Evolutionary conservation across 1,284 basidiomycete genomes (phyloP).

Genomic region (Bondarzewia mesenterica): DNA sequence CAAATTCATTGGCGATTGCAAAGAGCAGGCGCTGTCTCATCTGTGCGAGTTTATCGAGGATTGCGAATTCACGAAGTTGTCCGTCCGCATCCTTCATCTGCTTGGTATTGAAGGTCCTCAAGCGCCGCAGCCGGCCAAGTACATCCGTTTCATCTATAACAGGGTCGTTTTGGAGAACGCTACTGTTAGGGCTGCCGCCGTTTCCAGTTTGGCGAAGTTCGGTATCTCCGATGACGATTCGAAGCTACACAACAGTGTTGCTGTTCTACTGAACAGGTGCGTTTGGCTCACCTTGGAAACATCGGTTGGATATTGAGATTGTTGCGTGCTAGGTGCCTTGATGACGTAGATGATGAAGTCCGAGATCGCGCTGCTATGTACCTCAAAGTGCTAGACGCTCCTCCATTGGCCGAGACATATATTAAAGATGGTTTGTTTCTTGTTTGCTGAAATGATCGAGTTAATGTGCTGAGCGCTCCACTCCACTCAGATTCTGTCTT

Average conservation of each 20-base stretch:
- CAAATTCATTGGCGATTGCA: conserved; percentile 92
- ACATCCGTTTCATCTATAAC: conserved; percentile 99
- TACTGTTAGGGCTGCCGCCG: conserved; percentile 95
- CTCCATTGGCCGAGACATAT: conserved; percentile 76
- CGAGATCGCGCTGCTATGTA: conserved; percentile 96
- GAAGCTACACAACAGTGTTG: conserved; percentile 78
- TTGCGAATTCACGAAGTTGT: conserved; percentile 99
- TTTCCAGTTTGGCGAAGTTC: conserved; percentile 93
- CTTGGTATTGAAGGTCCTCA: conserved; percentile 96
- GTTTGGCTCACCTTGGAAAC: conserved; percentile 1
- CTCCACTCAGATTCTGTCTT: conserved; percentile 74
- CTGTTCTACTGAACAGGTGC: conserved; percentile 77
- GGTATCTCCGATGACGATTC: conserved; percentile 80
- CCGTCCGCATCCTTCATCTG: conserved; percentile 92
- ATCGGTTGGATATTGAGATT: too few relatives aligned
- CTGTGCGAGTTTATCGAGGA: conserved; percentile 99
- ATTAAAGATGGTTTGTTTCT: conserved; percentile 76
- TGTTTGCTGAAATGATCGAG: not conserved
- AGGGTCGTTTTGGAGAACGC: conserved; percentile 98
- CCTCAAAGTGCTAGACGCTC: conserved; percentile 77
- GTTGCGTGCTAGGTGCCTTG: conserved; percentile 65
- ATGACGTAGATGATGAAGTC: conserved; percentile 99
- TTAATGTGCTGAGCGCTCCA: not conserved
- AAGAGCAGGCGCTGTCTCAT: conserved; percentile 94
- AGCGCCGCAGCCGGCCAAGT: conserved; percentile 92